These are phyloP conservation scores for Metschnikowia dekortorum DNA, from an alignment of 805 yeast genomes.

Conservation along the genomic window DNA sequence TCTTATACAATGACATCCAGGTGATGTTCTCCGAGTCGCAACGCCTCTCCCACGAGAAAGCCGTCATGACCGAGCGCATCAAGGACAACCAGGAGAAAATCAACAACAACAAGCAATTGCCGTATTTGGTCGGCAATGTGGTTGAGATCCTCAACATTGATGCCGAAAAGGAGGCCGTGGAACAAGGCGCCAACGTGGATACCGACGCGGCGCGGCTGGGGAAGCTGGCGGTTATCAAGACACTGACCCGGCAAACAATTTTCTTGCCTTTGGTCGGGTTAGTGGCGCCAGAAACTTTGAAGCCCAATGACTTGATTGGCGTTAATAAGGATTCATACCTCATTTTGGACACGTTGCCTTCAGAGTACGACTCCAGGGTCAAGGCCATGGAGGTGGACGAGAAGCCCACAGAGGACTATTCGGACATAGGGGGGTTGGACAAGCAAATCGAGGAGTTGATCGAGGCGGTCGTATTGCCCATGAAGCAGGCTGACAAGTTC, in stretches of 20 bases:
- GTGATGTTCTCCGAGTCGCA: constrained; percentile 90
- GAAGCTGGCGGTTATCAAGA: constrained; percentile 96
- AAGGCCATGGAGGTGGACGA: constrained; percentile 99
- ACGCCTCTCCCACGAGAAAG: constrained; percentile 86
- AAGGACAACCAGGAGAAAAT: constrained; percentile 95
- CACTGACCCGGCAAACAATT: constrained; percentile 96
- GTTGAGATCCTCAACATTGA: constrained; percentile 89
- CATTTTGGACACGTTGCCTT: constrained; percentile 89
- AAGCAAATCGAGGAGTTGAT: constrained; percentile 21
- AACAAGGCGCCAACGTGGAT: constrained; percentile 94
- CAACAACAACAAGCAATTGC: constrained; percentile 90
- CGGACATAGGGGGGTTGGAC: constrained; percentile 97
- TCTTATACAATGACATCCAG: constrained; percentile 91
- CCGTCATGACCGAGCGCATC: constrained; percentile 87
- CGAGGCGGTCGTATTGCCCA: constrained; percentile 21
- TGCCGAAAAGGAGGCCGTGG: constrained; percentile 74
- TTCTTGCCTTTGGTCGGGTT: constrained; percentile 93
- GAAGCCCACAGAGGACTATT: constrained; percentile 94
- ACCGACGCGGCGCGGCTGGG: constrained; percentile 87
- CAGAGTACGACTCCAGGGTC: constrained; percentile 95
- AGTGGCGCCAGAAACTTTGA: constrained; percentile 85
- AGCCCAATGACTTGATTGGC: constrained; percentile 97
- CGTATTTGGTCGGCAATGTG: constrained; percentile 93
- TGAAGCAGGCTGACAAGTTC: constrained; percentile 21
- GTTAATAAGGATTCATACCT: constrained; percentile 95